Percentiles rank a stretch among this genome's conserved stretches.
These are phyloP conservation scores for Fusarium sp. DNA, from an alignment of 2,329 filamentous ascomycete species.

Conservation along the genomic window DNA sequence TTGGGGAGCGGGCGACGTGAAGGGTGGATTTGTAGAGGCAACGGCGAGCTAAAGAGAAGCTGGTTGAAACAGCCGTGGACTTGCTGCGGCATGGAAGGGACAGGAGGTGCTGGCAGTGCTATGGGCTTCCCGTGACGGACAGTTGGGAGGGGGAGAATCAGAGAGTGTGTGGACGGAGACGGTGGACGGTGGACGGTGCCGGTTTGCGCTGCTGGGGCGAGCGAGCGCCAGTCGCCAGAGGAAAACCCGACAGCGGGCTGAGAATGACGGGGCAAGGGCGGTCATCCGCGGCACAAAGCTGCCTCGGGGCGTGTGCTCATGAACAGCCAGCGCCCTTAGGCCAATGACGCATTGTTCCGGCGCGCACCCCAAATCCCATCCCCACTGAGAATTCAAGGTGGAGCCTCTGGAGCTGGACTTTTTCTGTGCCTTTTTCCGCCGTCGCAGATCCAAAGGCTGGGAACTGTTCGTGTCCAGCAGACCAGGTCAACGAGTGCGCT, in stretches of 20 bases:
- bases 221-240: constrained; percentile 38
- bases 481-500: constrained; percentile 24
- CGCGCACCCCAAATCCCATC: constrained; percentile 10
- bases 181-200: constrained; percentile 37
- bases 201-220: constrained; percentile 46
- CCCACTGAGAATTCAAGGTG: constrained; percentile 36
- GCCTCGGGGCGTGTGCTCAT: constrained; percentile 38
- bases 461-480: constrained; percentile 16
- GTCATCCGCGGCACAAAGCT: constrained; percentile 52
- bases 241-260: constrained; percentile 50
- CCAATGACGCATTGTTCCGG: constrained; percentile 53
- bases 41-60: constrained; percentile 13
- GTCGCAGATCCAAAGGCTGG: constrained; percentile 32
- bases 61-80: constrained; percentile 18
- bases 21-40: constrained; percentile 7
- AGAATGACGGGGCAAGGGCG: constrained; percentile 52
- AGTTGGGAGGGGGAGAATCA: constrained; percentile 31
- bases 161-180: constrained; percentile 18
- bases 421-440: constrained; percentile 47
- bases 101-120: constrained; percentile 12
- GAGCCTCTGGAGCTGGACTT: constrained; percentile 40
- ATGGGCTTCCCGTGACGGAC: constrained; percentile 14
- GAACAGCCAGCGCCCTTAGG: constrained; percentile 33
- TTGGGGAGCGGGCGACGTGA: constrained; percentile 16
- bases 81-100: constrained; percentile 30